A percentile compares a stretch with the other conserved stretches of the same genome.
phyloP scores from a whole-genome alignment of 73 alveolate species.

The Paramecium bursaria region DNA sequence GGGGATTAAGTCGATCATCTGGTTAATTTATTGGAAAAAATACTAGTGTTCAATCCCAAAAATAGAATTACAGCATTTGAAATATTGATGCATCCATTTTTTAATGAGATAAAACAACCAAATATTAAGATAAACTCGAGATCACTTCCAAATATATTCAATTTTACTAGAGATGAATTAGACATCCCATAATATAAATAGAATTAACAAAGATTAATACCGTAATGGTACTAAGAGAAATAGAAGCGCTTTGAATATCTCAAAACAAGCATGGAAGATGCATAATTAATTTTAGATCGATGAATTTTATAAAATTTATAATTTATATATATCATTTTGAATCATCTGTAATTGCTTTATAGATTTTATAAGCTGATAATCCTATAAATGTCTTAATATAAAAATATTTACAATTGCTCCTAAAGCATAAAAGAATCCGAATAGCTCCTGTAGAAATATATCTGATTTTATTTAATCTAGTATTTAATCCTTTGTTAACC shows the following conservation, averaged over 20 bases:
- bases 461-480: not conserved
- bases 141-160: conserved; percentile 38
- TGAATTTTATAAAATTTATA: not conserved
- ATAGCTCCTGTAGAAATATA: no score
- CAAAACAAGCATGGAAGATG: not conserved
- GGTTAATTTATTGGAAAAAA: conserved; percentile 32
- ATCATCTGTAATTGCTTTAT: no score
- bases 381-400: no score
- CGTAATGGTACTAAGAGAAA: conserved; percentile 37
- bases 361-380: no score
- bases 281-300: not conserved
- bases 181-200: not conserved
- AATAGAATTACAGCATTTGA: conserved; percentile 52
- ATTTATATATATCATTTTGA: no score
- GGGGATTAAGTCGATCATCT: conserved; percentile 18
- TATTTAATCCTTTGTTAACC: not conserved
- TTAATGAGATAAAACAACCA: conserved; percentile 49
- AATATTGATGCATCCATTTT: conserved; percentile 33
- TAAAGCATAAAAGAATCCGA: no score
- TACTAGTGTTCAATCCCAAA: conserved; percentile 41
- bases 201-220: conserved; percentile 13
- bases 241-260: conserved; percentile 32
- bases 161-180: conserved; percentile 56
- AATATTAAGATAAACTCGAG: conserved; percentile 47
- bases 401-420: no score